A percentile compares a stretch with the other conserved stretches of the same genome.
phyloP scores from a whole-genome alignment of 2,329 filamentous ascomycete genomes.

The Diaporthe eres region DNA sequence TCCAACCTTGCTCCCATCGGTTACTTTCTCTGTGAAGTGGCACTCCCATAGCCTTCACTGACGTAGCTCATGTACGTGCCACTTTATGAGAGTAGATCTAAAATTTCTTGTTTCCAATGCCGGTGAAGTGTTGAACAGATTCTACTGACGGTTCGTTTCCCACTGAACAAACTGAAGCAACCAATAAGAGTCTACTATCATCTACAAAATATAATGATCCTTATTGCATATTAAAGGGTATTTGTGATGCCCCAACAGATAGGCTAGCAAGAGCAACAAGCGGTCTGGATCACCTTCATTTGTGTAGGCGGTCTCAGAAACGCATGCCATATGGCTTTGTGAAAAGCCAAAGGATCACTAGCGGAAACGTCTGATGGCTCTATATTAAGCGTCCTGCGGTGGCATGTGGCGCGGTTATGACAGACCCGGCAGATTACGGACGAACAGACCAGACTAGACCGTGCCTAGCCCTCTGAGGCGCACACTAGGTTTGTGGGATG shows the following conservation, averaged over 20 bases:
- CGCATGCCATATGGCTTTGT: neutral
- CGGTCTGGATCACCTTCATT: neutral
- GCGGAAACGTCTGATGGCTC: constrained; percentile 6
- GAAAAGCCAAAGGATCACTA: neutral
- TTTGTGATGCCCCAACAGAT: neutral
- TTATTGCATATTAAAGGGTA: neutral
- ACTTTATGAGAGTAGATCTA: too few species aligned
- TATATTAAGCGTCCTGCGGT: neutral
- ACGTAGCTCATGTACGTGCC: too few species aligned
- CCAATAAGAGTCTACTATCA: too few species aligned
- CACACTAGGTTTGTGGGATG: neutral
- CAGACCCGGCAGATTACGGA: constrained; percentile 19
- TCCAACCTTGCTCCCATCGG: neutral
- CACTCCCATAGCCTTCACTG: too few species aligned
- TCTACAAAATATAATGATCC: too few species aligned
- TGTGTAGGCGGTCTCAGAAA: neutral
- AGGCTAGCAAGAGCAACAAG: neutral
- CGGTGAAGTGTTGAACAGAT: too few species aligned
- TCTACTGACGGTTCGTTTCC: too few species aligned
- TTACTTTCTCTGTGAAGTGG: neutral
- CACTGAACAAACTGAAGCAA: too few species aligned
- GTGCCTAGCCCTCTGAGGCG: neutral
- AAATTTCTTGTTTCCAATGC: too few species aligned
- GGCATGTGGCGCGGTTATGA: constrained; percentile 16
- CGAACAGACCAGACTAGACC: constrained; percentile 22